phyloP scores from a whole-genome alignment of 2,329 filamentous ascomycete genomes.

The Fusarium proliferatum region DNA sequence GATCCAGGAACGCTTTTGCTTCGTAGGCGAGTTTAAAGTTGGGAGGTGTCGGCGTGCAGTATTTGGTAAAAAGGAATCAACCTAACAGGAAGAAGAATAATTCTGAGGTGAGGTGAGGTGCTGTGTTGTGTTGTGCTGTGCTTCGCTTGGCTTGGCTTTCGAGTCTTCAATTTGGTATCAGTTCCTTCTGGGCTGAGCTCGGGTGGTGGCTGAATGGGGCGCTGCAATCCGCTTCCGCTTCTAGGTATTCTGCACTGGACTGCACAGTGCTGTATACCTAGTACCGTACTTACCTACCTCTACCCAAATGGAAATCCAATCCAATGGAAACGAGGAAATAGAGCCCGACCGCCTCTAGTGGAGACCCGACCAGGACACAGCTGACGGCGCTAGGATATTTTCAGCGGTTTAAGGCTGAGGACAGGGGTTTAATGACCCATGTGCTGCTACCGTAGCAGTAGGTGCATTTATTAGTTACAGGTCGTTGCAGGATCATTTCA shows the following conservation, averaged over 20 bases:
- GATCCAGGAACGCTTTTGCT: not conserved
- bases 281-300: not conserved
- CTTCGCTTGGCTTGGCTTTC: not conserved
- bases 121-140: not conserved
- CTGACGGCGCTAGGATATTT: conserved; percentile 41
- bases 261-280: not conserved
- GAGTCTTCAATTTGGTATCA: not conserved
- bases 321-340: conserved; percentile 9
- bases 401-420: conserved; percentile 43
- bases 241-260: not conserved
- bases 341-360: conserved; percentile 30
- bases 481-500: conserved; percentile 7
- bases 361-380: conserved; percentile 14
- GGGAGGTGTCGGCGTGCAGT: not conserved
- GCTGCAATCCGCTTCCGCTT: conserved; percentile 13
- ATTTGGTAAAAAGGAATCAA: conserved; percentile 2
- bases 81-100: not conserved
- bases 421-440: conserved; percentile 31
- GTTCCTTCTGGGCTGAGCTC: conserved; percentile 24
- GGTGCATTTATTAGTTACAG: conserved; percentile 5
- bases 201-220: conserved; percentile 37
- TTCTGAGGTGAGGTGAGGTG: not conserved
- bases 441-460: not conserved
- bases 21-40: not conserved
- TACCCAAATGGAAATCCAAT: not conserved